These are phyloP conservation scores for Calvatia gigantea DNA, from an alignment of 768 basidiomycete species.

Conservation along the genomic window DNA sequence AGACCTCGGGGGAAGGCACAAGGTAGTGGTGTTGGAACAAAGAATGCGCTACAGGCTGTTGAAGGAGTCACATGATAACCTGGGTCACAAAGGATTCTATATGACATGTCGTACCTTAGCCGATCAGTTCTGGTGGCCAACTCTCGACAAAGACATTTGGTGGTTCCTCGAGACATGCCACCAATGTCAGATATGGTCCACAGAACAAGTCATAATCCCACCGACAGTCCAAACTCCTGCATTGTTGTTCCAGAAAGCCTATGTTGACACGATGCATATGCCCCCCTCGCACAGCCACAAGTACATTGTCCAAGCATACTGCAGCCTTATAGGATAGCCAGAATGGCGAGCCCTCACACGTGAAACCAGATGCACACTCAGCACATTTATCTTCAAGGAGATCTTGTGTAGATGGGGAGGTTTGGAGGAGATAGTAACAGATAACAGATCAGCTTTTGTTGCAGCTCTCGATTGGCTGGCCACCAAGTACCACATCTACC, in stretches of 20 bases:
- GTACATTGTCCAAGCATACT: slow-evolving; percentile 34
- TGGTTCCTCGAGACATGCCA: slow-evolving; percentile 27
- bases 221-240: slow-evolving; percentile 22
- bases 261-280: slow-evolving; percentile 40
- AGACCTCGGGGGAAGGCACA: slow-evolving; percentile 17
- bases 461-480: slow-evolving; percentile 18
- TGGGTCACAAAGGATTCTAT: slow-evolving; percentile 25
- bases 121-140: slow-evolving; percentile 30
- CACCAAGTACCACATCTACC: slow-evolving; percentile 21
- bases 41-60: slow-evolving; percentile 18
- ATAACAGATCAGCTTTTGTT: slow-evolving; percentile 31
- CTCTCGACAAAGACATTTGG: slow-evolving; percentile 18
- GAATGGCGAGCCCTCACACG: slow-evolving; percentile 25
- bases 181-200: slow-evolving; percentile 23
- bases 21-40: slow-evolving; percentile 18
- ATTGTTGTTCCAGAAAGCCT: slow-evolving; percentile 28
- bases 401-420: slow-evolving; percentile 26
- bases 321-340: slow-evolving; percentile 28
- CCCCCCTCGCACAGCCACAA: slow-evolving; percentile 26
- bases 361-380: slow-evolving; percentile 24
- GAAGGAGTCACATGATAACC: slow-evolving; percentile 21
- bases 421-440: slow-evolving; percentile 33
- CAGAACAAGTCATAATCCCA: slow-evolving; percentile 20
- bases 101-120: slow-evolving; percentile 16
- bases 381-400: slow-evolving; percentile 19